Evolutionary conservation across 805 yeast genomes (phyloP), one percentile per base, ranked within the genome.

Genomic region (Kazachstania kunashirensis): DNA sequence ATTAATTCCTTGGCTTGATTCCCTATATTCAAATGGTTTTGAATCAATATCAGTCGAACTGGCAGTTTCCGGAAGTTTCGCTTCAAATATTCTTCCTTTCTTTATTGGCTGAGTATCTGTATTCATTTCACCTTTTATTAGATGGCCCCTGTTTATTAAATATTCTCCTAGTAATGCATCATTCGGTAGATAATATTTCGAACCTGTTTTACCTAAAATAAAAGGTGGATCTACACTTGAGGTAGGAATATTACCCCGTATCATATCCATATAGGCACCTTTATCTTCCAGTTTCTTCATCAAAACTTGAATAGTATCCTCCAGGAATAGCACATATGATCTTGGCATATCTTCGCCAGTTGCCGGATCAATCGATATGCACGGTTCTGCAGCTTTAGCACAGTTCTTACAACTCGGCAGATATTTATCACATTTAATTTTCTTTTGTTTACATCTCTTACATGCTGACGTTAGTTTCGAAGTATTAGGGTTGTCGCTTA

Each of bases 261-360:
- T 45, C 8, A 47, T 23, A 5, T 32, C 43, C 1, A 63, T 58
- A 38, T 63, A 67, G 3, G 67, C 49, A 0, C 74, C 79, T 39
- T 62, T 49, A 11, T 57, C 60, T 39, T 58, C 55, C 20, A 84
- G 53, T 40, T 67, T 61, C 5, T 50, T 47, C 53, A 82, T 84
- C 41, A 85, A 61, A n/a, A 61, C 59, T 7, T 67, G 65, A 2
- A 84, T 65, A 25, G 77, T 62, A 38, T 75, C 77, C 52, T 85
- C 96, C 40, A 85, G 61, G 47, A 77, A 79, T 15, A 75, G 69
- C 3, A 84, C 73, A 50, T 82, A 81, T 2, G 85, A 80, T 26
- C 96, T 63, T 0, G 96, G 94, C 1, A 85, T 75, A 46, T 81
- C 85, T 37, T 94, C 65, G 0, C 95, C 94, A 0, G 95, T 84